Evolutionary conservation across 2,329 filamentous ascomycete genomes (phyloP).

Genomic region (Pseudofabraea citricarpa): DNA sequence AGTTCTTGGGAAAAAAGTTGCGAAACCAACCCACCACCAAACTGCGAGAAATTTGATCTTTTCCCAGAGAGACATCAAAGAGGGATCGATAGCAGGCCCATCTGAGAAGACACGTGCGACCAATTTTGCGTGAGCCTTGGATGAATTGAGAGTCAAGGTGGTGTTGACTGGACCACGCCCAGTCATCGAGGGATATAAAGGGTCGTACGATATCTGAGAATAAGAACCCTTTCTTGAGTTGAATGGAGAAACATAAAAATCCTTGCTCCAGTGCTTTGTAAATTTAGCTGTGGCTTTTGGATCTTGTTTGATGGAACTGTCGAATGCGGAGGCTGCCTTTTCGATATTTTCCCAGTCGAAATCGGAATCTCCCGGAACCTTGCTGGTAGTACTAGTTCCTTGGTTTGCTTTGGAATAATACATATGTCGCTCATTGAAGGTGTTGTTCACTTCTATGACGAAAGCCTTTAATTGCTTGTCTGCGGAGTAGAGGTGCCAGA

Average conservation of each 20-base stretch:
- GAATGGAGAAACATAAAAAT: slow-evolving; percentile 75
- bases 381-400: slow-evolving; percentile 8
- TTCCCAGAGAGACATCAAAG: slow-evolving; percentile 34
- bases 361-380: slow-evolving; percentile 3
- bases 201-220: slow-evolving; percentile 44
- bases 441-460: slow-evolving; percentile 72
- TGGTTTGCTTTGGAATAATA: slow-evolving; percentile 51
- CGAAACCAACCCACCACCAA: slow-evolving; percentile 66
- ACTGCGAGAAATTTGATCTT: slow-evolving; percentile 42
- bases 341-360: slow-evolving; percentile 6
- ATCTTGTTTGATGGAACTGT: slow-evolving; percentile 1
- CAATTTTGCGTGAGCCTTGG: slow-evolving; percentile 51
- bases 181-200: slow-evolving; percentile 35
- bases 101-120: slow-evolving; percentile 55
- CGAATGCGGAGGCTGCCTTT: slow-evolving; percentile 13
- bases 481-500: slow-evolving; percentile 71
- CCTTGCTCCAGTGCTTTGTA: slow-evolving; percentile 56
- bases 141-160: slow-evolving; percentile 55
- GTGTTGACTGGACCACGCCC: slow-evolving; percentile 44
- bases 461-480: slow-evolving; percentile 55
- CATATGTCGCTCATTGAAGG: slow-evolving; percentile 66
- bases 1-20: slow-evolving; percentile 59
- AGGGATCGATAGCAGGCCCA: slow-evolving; percentile 44
- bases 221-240: slow-evolving; percentile 57
- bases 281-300: slow-evolving; percentile 27